These are phyloP conservation scores for Penicillium glabrum DNA, from an alignment of 2,329 filamentous ascomycete genomes.

Conservation along the genomic window DNA sequence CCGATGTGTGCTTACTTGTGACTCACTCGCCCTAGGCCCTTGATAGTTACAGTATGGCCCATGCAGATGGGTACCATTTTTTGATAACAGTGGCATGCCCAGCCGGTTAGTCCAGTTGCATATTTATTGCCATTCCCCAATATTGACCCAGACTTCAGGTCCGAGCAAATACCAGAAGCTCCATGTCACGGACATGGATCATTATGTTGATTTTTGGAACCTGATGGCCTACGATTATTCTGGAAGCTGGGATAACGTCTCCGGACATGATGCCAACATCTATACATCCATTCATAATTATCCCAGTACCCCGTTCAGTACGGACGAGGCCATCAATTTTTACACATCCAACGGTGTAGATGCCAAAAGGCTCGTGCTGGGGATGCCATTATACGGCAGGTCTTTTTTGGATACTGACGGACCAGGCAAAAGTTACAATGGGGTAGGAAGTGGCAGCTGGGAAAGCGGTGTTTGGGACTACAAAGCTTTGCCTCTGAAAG, in stretches of 20 bases:
- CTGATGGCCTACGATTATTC: slow-evolving; percentile 84
- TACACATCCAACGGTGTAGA: slow-evolving; percentile 66
- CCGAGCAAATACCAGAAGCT: slow-evolving; percentile 46
- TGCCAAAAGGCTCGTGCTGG: slow-evolving; percentile 74
- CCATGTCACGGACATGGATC: slow-evolving; percentile 46
- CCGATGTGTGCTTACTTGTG: too few species aligned
- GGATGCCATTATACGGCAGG: slow-evolving; percentile 90
- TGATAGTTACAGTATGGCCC: slow-evolving; percentile 40
- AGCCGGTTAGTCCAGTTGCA: slow-evolving; percentile 30
- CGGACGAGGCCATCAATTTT: slow-evolving; percentile 65
- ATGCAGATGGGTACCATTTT: slow-evolving; percentile 43
- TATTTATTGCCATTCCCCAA: neutral
- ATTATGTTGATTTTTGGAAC: slow-evolving; percentile 55
- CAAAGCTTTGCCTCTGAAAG: slow-evolving; percentile 74
- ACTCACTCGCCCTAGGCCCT: slow-evolving; percentile 31
- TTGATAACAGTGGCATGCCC: slow-evolving; percentile 50
- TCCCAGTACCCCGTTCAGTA: slow-evolving; percentile 73
- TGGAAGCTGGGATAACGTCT: slow-evolving; percentile 71
- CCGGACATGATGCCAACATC: slow-evolving; percentile 81
- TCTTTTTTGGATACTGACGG: slow-evolving; percentile 79
- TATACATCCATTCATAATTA: slow-evolving; percentile 60
- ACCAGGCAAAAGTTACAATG: slow-evolving; percentile 66
- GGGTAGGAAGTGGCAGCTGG: slow-evolving; percentile 77
- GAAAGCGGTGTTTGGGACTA: slow-evolving; percentile 86
- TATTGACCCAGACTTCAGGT: slow-evolving; percentile 27